Evolutionary conservation across 257 asterid species (phyloP), one percentile per base, ranked within the genome.

Genomic region (Solanum corneliomulleri): DNA sequence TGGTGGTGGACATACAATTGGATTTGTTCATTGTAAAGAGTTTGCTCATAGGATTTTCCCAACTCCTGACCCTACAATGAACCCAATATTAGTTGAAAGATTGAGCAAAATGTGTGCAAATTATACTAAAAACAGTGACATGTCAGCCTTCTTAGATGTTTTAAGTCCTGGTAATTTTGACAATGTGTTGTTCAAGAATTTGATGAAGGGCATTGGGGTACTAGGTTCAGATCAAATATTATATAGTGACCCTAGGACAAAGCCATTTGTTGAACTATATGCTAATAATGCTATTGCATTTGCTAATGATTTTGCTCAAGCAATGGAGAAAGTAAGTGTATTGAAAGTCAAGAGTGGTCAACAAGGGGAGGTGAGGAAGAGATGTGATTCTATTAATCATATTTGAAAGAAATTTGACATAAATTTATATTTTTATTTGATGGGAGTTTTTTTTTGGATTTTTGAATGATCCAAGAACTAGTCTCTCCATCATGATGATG

Each of bases 81-180:
- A 96, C 86, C 95, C 96, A 1, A 86, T 82, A 0, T 93, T 90
- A 78, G 98, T 93, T 0, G 16, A 86, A 9, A 96, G 93, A 18
- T 86, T 96, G 37, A 77, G 83, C 37, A 90, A 89, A 69, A 89
- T 95, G 4, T 96, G 99, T 85, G 93, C 87, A 2, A 91, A 93
- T 42, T 93, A 91, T 92, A 64, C 41, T 16, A 83, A 18, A 0
- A 94, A 93, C 21, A 27, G 11, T 8, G 84, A 80, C 85, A 89
- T 92, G 35, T 91, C 98, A 1, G 99, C 98, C 6, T 96, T 95
- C 35, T 91, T 93, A 62, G 98, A 96, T 82, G 97, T 96, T 4
- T 94, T 95, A 89, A 89, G 94, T 7, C 98, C 99, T 0, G 97
- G 99, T 12, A 96, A 93, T 44, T 96, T 96, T 89, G 99, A 96